These are phyloP conservation scores for Alternaria solani DNA, from an alignment of 2,329 filamentous ascomycete species.

Conservation along the genomic window DNA sequence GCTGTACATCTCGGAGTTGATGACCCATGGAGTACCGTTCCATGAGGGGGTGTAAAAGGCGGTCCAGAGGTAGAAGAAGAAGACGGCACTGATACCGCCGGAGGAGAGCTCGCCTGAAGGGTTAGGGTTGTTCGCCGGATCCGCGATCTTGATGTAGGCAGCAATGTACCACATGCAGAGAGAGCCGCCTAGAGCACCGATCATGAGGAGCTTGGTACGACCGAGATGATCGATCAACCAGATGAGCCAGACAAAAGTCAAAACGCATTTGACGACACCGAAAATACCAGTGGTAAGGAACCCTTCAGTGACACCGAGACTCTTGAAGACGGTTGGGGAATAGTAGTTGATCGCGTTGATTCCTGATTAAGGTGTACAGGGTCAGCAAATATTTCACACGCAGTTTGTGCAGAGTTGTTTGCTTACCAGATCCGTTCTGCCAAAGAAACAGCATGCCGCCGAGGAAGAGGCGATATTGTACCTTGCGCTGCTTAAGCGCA, in stretches of 20 bases:
- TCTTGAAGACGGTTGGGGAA: conserved; percentile 73
- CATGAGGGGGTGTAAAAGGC: conserved; percentile 74
- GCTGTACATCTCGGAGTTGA: conserved; percentile 78
- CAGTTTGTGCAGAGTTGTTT: conserved; percentile 46
- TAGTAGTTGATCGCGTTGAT: conserved; percentile 83
- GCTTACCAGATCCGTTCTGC: conserved; percentile 66
- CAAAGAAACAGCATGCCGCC: conserved; percentile 80
- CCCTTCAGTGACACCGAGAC: conserved; percentile 67
- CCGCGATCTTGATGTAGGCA: conserved; percentile 64
- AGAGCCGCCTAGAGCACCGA: conserved; percentile 68
- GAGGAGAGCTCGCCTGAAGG: conserved; percentile 43
- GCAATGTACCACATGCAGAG: conserved; percentile 71
- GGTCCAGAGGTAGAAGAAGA: conserved; percentile 79
- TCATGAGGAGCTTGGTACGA: conserved; percentile 69
- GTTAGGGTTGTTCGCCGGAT: conserved; percentile 49
- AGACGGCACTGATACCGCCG: conserved; percentile 68
- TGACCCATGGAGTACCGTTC: conserved; percentile 79
- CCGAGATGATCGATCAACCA: conserved; percentile 72
- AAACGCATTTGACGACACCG: conserved; percentile 62
- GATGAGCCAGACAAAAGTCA: conserved; percentile 74
- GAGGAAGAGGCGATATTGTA: conserved; percentile 76
- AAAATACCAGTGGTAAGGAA: conserved; percentile 70
- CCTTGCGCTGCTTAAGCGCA: conserved; percentile 53
- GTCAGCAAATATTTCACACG: background rate
- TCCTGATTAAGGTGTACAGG: conserved; percentile 49